A percentile compares a stretch with the other conserved stretches of the same genome.
These are phyloP conservation scores for Bipolaris sorokiniana DNA, from an alignment of 2,329 filamentous ascomycete genomes.

Conservation along the genomic window DNA sequence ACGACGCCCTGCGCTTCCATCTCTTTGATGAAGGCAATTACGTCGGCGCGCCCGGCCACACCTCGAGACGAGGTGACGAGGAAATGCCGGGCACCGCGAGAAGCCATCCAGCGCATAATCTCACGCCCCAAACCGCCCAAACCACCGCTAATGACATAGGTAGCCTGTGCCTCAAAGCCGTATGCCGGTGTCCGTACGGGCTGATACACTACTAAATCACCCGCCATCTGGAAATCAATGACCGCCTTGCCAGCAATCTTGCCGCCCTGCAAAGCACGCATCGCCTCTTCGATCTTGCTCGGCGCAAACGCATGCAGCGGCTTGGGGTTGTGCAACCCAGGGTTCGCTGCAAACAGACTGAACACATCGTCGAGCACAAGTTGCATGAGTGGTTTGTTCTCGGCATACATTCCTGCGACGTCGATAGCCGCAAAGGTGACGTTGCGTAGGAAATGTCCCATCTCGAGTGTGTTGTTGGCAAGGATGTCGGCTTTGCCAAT, in stretches of 20 bases:
- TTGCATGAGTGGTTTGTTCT: conserved; percentile 14
- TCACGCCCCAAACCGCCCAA: conserved; percentile 37
- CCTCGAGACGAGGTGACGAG: conserved; percentile 31
- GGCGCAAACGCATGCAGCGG: conserved; percentile 11
- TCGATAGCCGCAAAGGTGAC: conserved; percentile 15
- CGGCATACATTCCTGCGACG: conserved; percentile 2
- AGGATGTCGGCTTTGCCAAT: conserved; percentile 29
- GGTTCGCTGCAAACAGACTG: conserved; percentile 6
- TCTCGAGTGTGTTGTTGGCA: conserved; percentile 18
- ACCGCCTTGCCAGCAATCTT: conserved; percentile 51
- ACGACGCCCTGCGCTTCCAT: conserved; percentile 20
- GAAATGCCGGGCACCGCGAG: conserved; percentile 32
- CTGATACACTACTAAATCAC: conserved; percentile 23
- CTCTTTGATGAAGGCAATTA: conserved; percentile 23
- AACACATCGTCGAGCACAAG: conserved; percentile 10
- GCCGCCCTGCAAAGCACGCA: conserved; percentile 35
- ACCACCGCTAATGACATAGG: conserved; percentile 39
- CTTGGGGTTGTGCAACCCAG: neutral
- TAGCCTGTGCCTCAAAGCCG: conserved; percentile 8
- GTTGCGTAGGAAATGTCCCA: conserved; percentile 20
- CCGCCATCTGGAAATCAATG: conserved; percentile 27
- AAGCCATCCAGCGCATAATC: conserved; percentile 35
- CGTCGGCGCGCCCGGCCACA: conserved; percentile 17
- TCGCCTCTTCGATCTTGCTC: conserved; percentile 15
- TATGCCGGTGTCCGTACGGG: conserved; percentile 7